These are phyloP conservation scores for Fusarium citri DNA, from an alignment of 2,329 filamentous ascomycete genomes.

Conservation along the genomic window DNA sequence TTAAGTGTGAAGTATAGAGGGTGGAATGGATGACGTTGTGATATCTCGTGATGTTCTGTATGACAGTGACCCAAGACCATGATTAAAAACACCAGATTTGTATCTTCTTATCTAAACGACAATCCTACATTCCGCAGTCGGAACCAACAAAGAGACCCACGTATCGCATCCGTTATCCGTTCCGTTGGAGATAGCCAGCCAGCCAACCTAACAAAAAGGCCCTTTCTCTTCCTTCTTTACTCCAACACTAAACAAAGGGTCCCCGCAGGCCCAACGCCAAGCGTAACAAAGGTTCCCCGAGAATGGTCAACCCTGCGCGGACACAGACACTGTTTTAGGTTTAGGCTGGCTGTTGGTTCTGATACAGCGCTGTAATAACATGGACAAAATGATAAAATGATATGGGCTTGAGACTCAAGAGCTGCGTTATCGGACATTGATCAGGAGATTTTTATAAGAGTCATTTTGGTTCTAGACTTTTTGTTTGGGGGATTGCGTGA, in stretches of 20 bases:
- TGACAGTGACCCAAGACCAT: not conserved
- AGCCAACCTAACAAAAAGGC: constrained; percentile 18
- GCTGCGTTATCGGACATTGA: constrained; percentile 1
- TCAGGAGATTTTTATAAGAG: not conserved
- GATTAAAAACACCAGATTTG: not conserved
- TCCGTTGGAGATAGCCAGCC: not conserved
- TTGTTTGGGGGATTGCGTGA: not conserved
- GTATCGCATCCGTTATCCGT: not conserved
- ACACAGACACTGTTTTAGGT: constrained; percentile 4
- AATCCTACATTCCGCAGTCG: constrained; percentile 6
- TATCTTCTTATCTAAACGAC: constrained; percentile 6
- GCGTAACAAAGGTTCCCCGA: constrained; percentile 38
- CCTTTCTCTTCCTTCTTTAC: constrained; percentile 22
- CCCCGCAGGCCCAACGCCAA: constrained; percentile 25
- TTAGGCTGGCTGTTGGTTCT: not conserved
- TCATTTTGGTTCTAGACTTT: not conserved
- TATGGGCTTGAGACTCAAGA: not conserved
- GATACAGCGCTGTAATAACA: not conserved
- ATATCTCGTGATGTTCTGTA: not conserved
- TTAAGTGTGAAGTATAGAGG: no score
- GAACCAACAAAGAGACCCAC: not conserved
- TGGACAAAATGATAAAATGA: not conserved
- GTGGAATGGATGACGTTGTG: not conserved
- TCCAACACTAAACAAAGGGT: constrained; percentile 28
- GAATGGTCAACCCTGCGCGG: constrained; percentile 1